Conservation (phyloP, 2,329 filamentous ascomycete genomes). For the Blastomyces silverae region DNA sequence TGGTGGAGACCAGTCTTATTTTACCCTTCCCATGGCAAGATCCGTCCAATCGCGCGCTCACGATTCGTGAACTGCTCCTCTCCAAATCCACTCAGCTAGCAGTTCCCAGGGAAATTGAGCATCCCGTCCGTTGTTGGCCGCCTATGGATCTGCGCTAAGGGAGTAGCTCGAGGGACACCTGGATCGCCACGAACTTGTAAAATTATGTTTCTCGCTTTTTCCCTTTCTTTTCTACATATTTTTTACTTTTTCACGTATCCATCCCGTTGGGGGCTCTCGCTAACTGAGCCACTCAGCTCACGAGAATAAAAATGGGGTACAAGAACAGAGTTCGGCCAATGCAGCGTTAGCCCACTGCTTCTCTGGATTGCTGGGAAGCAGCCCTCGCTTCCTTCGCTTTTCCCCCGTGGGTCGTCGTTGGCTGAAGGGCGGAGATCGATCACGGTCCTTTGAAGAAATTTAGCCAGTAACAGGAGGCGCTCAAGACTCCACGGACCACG, state of each 20-base stretch:
- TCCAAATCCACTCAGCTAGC: conserved; percentile 6
- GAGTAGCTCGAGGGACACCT: conserved; percentile 15
- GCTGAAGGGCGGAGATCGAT: conserved; percentile 6
- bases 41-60: conserved; percentile 13
- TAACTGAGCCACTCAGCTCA: conserved; percentile 17
- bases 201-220: background rate
- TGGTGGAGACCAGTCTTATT: conserved; percentile 3
- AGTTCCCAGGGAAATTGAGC: conserved; percentile 14
- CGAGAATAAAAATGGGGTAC: background rate
- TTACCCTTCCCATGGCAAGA: conserved; percentile 5
- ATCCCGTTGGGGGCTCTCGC: conserved; percentile 12
- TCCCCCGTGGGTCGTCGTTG: background rate
- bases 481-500: background rate
- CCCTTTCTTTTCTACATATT: background rate
- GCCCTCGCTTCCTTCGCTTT: background rate
- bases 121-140: conserved; percentile 19
- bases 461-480: background rate
- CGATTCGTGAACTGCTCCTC: background rate
- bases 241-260: background rate
- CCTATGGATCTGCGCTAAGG: conserved; percentile 21
- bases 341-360: background rate
- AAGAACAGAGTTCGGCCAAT: conserved; percentile 5
- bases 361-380: background rate
- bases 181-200: conserved; percentile 10
- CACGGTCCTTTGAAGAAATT: background rate